Conservation (phyloP, 1,284 basidiomycete genomes). For the Cryptococcus jaspeensis region DNA sequence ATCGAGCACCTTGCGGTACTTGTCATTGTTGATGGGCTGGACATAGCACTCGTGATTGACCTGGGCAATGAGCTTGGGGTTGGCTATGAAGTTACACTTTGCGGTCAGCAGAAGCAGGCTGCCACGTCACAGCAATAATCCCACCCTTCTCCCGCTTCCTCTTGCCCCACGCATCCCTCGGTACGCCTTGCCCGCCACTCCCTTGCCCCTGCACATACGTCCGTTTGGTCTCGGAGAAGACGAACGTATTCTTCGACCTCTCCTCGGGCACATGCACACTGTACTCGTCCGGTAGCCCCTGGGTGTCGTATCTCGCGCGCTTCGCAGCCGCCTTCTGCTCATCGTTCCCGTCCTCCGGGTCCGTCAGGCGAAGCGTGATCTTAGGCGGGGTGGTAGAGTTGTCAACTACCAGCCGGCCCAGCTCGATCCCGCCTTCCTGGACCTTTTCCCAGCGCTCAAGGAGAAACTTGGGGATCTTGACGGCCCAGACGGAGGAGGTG, state of each 20-base stretch:
- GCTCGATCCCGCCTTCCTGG: slow-evolving; percentile 50
- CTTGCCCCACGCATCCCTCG: slow-evolving; percentile 19
- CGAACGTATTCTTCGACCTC: slow-evolving; percentile 39
- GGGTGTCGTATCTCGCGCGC: slow-evolving; percentile 22
- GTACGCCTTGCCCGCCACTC: slow-evolving; percentile 1
- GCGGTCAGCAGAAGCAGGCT: not conserved
- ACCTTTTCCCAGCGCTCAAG: slow-evolving; percentile 55
- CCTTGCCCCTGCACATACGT: slow-evolving; percentile 8
- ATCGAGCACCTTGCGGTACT: slow-evolving; percentile 53
- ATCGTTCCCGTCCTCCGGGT: slow-evolving; percentile 9
- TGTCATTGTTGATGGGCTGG: slow-evolving; percentile 42
- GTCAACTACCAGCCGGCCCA: slow-evolving; percentile 56
- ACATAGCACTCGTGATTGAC: slow-evolving; percentile 48
- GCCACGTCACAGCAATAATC: slow-evolving; percentile 3
- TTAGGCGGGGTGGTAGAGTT: slow-evolving; percentile 33
- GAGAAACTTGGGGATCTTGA: slow-evolving; percentile 55
- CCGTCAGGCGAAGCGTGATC: slow-evolving; percentile 26
- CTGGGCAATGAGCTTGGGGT: slow-evolving; percentile 35
- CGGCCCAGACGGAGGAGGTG: slow-evolving; percentile 40
- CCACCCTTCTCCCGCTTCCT: slow-evolving; percentile 41
- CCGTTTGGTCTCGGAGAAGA: slow-evolving; percentile 39
- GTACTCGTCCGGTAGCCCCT: slow-evolving; percentile 40
- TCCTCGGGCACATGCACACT: slow-evolving; percentile 37
- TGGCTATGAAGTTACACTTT: slow-evolving; percentile 10
- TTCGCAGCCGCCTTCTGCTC: slow-evolving; percentile 3